Conservation (phyloP, 768 basidiomycete species). For the Coprinopsis sp. region DNA sequence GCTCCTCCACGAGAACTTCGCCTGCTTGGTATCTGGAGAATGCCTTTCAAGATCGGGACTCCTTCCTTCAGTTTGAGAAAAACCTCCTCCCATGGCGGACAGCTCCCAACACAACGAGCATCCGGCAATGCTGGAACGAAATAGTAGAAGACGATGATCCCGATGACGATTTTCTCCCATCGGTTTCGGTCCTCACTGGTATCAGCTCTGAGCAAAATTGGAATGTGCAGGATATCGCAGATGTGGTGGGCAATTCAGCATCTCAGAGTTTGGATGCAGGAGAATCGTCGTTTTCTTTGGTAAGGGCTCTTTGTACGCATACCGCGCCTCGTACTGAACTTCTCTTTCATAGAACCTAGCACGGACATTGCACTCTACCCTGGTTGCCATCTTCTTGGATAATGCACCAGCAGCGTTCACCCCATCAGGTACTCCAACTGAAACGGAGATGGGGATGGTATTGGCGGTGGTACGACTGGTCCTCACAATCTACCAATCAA, state of each 20-base stretch:
- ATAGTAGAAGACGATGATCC: constrained; percentile 32
- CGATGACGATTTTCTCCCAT: constrained; percentile 29
- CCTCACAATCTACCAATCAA: constrained; percentile 52
- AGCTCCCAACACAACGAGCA: background rate
- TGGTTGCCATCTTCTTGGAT: constrained; percentile 84
- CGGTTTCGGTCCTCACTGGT: constrained; percentile 10
- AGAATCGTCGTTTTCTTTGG: background rate
- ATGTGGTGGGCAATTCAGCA: constrained; percentile 2
- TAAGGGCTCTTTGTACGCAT: background rate
- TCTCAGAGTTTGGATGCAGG: background rate
- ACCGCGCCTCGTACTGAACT: background rate
- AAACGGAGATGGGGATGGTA: constrained; percentile 58
- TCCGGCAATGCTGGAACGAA: constrained; percentile 26
- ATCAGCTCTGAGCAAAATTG: constrained; percentile 3
- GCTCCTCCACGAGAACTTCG: constrained; percentile 18
- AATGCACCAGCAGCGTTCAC: constrained; percentile 79
- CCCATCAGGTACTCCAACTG: constrained; percentile 52
- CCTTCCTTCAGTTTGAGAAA: constrained; percentile 51
- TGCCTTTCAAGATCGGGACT: constrained; percentile 49
- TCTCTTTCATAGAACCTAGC: constrained; percentile 52
- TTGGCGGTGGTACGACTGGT: constrained; percentile 53
- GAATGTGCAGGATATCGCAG: constrained; percentile 13
- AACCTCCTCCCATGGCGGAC: constrained; percentile 27
- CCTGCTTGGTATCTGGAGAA: constrained; percentile 63
- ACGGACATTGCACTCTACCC: constrained; percentile 67